Evolutionary conservation across 2,329 filamentous ascomycete species (phyloP), one percentile per base, ranked within the genome.

Genomic region (Beauveria brongniartii): DNA sequence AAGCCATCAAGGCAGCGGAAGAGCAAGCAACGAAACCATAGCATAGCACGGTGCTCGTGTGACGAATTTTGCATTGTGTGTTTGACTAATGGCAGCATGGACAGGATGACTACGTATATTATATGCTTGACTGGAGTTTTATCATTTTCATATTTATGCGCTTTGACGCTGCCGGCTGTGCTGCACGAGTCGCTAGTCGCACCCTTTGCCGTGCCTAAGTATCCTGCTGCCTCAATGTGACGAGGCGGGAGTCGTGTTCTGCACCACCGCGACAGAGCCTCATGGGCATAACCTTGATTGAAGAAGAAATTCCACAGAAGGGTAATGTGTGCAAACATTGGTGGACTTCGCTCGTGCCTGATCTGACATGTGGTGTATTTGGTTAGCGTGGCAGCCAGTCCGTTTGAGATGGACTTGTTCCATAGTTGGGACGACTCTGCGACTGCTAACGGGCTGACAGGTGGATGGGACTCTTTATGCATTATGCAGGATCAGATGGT

Each of bases 1-100:
- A 75, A 63, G 73, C 71, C 12, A 63, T 75, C 46, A 69, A 64
- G 51, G 53, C 70, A 30, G 69, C 72, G 5, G 71, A 73, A 51
- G 66, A 71, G 53, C 61, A 61, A 22, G 43, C 46, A 7, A 53
- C 30, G 5, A 62, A 56, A 41, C 48, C 57, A 37, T 55, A 34
- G 28, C 28, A 37, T 34, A 44, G 41, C 40, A 8, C n/a, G 26
- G 26, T 30, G 18, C 40, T 55, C 18, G 34, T 55, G 41, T 55
- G n/a, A 55, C 22, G 53, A 46, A 30, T 20, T 41, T 43, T 12
- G 20, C 50, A 53, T 53, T 22, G 30, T 50, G n/a, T 8, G 40
- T 46, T 55, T 20, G 53, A 44, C 46, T 55, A 30, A 28, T 43
- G n/a, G 8, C 22, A 54, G 37, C 52, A 28, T 41, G 37, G 22